phyloP scores from a whole-genome alignment of 2,329 filamentous ascomycete species.

The Tolypocladium inflatum region DNA sequence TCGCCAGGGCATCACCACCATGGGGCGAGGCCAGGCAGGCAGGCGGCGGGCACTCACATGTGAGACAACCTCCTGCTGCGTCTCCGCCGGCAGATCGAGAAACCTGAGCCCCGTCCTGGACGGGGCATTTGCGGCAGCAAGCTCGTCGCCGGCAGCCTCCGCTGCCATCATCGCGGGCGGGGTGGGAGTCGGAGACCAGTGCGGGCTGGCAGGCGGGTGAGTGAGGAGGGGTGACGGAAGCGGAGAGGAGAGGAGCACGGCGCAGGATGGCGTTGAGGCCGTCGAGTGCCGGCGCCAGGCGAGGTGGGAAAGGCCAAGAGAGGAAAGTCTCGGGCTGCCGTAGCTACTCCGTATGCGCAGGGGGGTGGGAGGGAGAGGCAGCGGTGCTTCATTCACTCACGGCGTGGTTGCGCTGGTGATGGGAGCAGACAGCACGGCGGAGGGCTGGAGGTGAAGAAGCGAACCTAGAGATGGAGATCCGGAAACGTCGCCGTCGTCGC shows the following conservation, averaged over 20 bases:
- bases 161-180: slow-evolving; percentile 22
- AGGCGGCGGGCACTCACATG: slow-evolving; percentile 26
- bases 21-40: neutral
- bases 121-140: slow-evolving; percentile 7
- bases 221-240: neutral
- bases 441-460: neutral
- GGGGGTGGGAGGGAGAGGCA: neutral
- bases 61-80: slow-evolving; percentile 37
- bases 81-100: slow-evolving; percentile 35
- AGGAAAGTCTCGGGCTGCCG: neutral
- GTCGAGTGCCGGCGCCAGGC: neutral
- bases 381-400: neutral
- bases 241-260: neutral
- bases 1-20: neutral
- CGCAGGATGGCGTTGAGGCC: neutral
- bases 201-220: neutral
- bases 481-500: neutral
- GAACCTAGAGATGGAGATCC: neutral
- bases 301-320: neutral
- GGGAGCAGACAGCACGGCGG: neutral
- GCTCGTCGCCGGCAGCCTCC: slow-evolving; percentile 19
- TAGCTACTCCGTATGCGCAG: neutral
- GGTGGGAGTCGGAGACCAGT: neutral
- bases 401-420: neutral
- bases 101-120: slow-evolving; percentile 19